These are phyloP conservation scores for Geotrichum macrosporum DNA, from an alignment of 1,139 yeast species.

Conservation along the genomic window DNA sequence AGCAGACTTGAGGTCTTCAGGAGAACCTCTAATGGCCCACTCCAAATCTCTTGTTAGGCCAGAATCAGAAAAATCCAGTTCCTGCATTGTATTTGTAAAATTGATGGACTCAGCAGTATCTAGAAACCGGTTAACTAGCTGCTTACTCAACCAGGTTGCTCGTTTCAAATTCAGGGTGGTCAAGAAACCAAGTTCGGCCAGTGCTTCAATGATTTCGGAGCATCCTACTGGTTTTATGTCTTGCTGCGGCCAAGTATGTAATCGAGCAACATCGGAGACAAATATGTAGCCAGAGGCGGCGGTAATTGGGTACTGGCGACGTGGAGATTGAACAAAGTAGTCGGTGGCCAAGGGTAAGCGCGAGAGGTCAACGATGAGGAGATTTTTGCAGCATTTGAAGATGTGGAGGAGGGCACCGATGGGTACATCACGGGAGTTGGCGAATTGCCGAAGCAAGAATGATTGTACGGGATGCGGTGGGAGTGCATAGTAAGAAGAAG, in stretches of 20 bases:
- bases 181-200: constrained; percentile 25
- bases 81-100: constrained; percentile 10
- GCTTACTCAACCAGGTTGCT: constrained; percentile 31
- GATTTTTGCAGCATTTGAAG: constrained; percentile 28
- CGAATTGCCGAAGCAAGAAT: constrained; percentile 26
- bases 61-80: constrained; percentile 25
- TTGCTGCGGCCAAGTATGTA: constrained; percentile 29
- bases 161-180: constrained; percentile 24
- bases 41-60: constrained; percentile 25
- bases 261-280: constrained; percentile 33
- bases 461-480: constrained; percentile 29
- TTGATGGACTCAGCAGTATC: constrained; percentile 11
- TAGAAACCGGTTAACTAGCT: constrained; percentile 20
- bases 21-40: constrained; percentile 26
- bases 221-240: constrained; percentile 27
- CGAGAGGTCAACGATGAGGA: constrained; percentile 28
- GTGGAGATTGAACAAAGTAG: constrained; percentile 24
- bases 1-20: constrained; percentile 1
- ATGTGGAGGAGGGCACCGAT: constrained; percentile 32
- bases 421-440: constrained; percentile 31
- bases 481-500: background rate
- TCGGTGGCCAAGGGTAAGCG: constrained; percentile 33
- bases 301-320: constrained; percentile 21
- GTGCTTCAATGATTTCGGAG: constrained; percentile 26
- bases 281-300: constrained; percentile 25